phyloP scores from a whole-genome alignment of 2,329 filamentous ascomycete genomes.

The Diaporthe longicolla region DNA sequence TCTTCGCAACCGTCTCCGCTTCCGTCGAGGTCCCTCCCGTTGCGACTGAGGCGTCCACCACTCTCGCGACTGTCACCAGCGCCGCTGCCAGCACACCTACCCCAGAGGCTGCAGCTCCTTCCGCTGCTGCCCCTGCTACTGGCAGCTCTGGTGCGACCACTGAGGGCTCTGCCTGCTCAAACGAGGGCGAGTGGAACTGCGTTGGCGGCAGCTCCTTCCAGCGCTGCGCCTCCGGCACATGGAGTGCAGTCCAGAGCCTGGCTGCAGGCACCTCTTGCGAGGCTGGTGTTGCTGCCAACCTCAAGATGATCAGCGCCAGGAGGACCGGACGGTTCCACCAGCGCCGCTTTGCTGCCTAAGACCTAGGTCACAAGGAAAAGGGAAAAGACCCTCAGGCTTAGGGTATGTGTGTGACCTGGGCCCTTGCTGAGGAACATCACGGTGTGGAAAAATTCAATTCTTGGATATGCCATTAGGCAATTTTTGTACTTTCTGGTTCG shows the following conservation, averaged over 20 bases:
- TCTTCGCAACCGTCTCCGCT: constrained; percentile 27
- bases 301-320: constrained; percentile 8
- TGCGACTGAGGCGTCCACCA: constrained; percentile 39
- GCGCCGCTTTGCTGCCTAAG: constrained; percentile 12
- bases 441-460: constrained; percentile 31
- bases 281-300: constrained; percentile 1
- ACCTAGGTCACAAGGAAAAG: background rate
- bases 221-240: constrained; percentile 72
- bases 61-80: constrained; percentile 47
- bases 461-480: constrained; percentile 5
- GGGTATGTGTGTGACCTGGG: constrained; percentile 2
- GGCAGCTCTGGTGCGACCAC: constrained; percentile 34
- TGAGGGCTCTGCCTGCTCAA: constrained; percentile 60
- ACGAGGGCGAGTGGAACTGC: constrained; percentile 74
- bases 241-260: constrained; percentile 64
- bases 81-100: background rate
- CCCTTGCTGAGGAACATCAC: constrained; percentile 6
- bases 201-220: constrained; percentile 69
- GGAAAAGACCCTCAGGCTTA: constrained; percentile 2
- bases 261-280: constrained; percentile 67
- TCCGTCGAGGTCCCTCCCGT: constrained; percentile 39
- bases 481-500: constrained; percentile 22
- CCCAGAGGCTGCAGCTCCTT: background rate
- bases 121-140: background rate
- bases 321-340: constrained; percentile 8